Base-by-base conservation (phyloP, 2,329 filamentous ascomycete genomes). In the Exophiala spinifera region DNA sequence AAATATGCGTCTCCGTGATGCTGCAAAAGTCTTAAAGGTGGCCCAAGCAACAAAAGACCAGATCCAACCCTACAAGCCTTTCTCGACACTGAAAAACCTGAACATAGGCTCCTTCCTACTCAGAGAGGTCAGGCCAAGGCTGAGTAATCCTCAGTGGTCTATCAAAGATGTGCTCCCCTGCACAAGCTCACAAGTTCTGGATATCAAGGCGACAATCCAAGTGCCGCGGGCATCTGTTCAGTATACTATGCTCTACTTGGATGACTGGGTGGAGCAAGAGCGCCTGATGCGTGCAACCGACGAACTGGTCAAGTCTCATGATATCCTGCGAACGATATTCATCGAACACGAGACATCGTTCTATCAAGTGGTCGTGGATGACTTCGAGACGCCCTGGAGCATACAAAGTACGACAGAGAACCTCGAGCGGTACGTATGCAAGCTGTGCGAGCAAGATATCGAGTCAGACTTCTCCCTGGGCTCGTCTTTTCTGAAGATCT, bases 271-370 rank as follows among this genome's bases (percentile, higher is more conserved):
- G 11, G 71, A 85, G 48, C 63, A 74, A 13, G 67, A 73, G 10
- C 74, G 75, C 11, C 73, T 85, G 20, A 70, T 78, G 28, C 19
- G 23, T 34, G 71, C 70, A 49, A 73, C 71, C 51, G 59, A 72
- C 50, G 67, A 81, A 31, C 77, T 87, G 3, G 79, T 87, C 1
- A 69, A 76, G 2, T 74, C 74, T 6, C 84, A 86, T 64, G 83
- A 87, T 61, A 83, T 87, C 20, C 72, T 88, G 2, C 79, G 84
- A 3, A 87, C 84, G 0, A 80, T 87, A 4, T 88, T 87, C 58
- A 75, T 86, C 13, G 73, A 77, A 52, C 72, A 76, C 53, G 71
- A 74, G 19, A 72, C 71, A 4, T 72, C 73, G 34, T 81, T 77
- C 62, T 76, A 82, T 56, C 78, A 79, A 50, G 80, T 84, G 1